Conservation (phyloP, 441 rosid species). For the Rhodomyrtus psidioides region DNA sequence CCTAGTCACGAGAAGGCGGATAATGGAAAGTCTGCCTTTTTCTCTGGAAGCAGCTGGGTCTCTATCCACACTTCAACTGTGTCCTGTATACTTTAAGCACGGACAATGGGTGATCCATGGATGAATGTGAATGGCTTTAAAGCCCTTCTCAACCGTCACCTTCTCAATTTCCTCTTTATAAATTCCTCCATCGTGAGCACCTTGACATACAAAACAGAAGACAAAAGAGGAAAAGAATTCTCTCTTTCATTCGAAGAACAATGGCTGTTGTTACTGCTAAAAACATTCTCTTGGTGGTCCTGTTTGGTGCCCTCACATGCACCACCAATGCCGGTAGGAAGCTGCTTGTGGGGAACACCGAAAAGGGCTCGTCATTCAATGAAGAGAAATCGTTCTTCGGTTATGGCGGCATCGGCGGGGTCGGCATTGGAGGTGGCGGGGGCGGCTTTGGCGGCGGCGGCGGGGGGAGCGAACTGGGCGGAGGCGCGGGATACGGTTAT, state of each 20-base stretch:
- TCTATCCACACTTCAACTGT: not conserved
- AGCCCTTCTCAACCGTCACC: not conserved
- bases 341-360: not conserved
- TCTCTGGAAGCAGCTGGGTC: not conserved
- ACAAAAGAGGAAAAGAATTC: not conserved
- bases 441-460: slow-evolving; percentile 10
- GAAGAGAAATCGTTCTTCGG: not conserved
- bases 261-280: not conserved
- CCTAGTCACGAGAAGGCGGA: not conserved
- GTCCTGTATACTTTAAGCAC: not conserved
- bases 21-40: not conserved
- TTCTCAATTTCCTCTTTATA: not conserved
- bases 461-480: not conserved
- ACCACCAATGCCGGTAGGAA: not conserved
- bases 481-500: slow-evolving; percentile 11
- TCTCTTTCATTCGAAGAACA: not conserved
- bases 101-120: not conserved
- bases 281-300: not conserved
- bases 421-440: slow-evolving; percentile 1
- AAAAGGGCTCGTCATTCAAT: not conserved
- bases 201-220: not conserved
- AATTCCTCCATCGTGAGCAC: not conserved
- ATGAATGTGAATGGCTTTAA: not conserved
- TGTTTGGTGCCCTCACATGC: not conserved
- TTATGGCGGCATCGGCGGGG: not conserved